Conservation (phyloP, 768 basidiomycete genomes). For the Holtermannia corniformis region DNA sequence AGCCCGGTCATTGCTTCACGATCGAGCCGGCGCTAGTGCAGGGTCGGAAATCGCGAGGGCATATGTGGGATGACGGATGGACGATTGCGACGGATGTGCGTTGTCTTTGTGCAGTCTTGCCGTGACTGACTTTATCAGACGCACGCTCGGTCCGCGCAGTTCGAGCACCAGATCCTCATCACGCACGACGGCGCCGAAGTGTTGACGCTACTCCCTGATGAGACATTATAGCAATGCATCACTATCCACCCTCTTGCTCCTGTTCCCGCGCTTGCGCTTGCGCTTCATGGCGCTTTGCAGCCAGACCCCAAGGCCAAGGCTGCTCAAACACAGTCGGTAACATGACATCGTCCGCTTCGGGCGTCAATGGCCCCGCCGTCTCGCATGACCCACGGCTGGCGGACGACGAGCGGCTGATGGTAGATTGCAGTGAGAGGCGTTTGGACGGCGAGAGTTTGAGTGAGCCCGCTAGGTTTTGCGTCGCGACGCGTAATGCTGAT, state of each 20-base stretch:
- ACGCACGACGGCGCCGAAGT: conserved; percentile 70
- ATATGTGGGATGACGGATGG: conserved; percentile 88
- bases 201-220: conserved; percentile 47
- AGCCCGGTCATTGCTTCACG: conserved; percentile 80
- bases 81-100: conserved; percentile 77
- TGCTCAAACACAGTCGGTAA: not conserved
- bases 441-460: not conserved
- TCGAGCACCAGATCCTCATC: conserved; percentile 80
- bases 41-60: conserved; percentile 56
- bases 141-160: conserved; percentile 72
- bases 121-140: conserved; percentile 47
- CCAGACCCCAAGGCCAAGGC: not conserved
- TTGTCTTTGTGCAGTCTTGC: not conserved
- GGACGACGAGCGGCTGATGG: not conserved
- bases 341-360: not conserved
- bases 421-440: not conserved
- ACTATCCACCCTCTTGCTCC: not conserved
- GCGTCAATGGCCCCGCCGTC: not conserved
- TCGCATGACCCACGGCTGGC: not conserved
- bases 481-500: not conserved
- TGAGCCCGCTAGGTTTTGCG: too few relatives aligned
- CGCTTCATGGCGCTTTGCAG: not conserved
- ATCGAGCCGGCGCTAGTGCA: conserved; percentile 81
- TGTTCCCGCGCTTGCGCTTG: not conserved
- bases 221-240: not conserved